phyloP scores from a whole-genome alignment of 176 grass and related monocot genomes.

The Avena sativa region DNA sequence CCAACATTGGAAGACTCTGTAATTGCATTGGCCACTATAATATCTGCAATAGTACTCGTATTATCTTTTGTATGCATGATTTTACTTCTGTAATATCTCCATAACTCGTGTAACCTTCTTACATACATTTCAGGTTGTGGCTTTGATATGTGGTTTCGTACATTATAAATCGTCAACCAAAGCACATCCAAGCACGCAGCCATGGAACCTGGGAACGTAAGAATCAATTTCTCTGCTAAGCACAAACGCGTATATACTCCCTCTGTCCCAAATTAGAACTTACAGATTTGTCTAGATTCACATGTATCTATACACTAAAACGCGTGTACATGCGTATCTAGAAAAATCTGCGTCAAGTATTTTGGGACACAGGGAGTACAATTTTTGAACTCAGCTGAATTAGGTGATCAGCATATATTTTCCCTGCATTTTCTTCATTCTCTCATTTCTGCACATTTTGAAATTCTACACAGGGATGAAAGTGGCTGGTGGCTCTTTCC shows the following conservation, averaged over 20 bases:
- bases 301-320: too few species aligned
- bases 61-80: background rate
- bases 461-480: conserved; percentile 78
- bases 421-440: background rate
- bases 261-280: too few species aligned
- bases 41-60: background rate
- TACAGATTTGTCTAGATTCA: too few species aligned
- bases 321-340: too few species aligned
- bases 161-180: conserved; percentile 96
- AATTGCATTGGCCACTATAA: conserved; percentile 16
- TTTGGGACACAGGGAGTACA: too few species aligned
- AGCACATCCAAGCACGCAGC: conserved; percentile 79
- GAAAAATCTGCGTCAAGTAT: too few species aligned
- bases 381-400: background rate
- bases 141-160: conserved; percentile 89
- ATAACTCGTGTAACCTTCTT: background rate
- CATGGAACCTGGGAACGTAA: conserved; percentile 96
- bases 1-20: background rate
- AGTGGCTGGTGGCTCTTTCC: conserved; percentile 99
- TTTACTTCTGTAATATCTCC: conserved; percentile 11
- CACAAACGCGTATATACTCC: background rate
- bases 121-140: conserved; percentile 70
- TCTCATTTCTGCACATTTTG: background rate
- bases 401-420: background rate
- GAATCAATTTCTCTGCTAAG: conserved; percentile 32